Evolutionary conservation across 495 filamentous ascomycete genomes (phyloP), one percentile per base, ranked within the genome.

Genomic region (Aspergillus heteromorphus): DNA sequence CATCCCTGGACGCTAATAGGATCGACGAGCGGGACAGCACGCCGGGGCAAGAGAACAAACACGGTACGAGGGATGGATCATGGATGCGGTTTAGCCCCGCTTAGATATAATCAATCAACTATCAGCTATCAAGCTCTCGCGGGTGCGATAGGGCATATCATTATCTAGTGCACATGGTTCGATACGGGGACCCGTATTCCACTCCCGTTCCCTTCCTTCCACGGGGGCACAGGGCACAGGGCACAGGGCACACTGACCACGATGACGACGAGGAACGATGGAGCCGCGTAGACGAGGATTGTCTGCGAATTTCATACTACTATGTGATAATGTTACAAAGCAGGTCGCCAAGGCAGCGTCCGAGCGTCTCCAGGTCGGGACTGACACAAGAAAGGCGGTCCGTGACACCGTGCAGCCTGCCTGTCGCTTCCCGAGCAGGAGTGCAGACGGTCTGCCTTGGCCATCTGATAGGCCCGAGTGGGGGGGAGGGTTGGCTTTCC

Each of bases 361-460:
- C 52, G 55, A 60, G 57, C 57, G 55, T 53, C 36, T 45, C 34
- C 27, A 38, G 34, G 34, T 38, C 7, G 45, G 49, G 31, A 55
- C 56, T 62, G 55, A 62, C 60, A 59, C 57, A 51, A 48, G n/a
- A n/a, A 51, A 57, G 51, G 61, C 61, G 61, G 61, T 64, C 61
- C 61, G 61, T 64, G 61, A 60, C 61, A 60, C 61, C 47, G 43
- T 58, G 61, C 61, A 56, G 54, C 55, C 61, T 60, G 54, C 55
- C 61, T 60, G 61, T 63, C 48, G 61, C 61, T 43, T 63, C 57
- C 61, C 61, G 61, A 55, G 53, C 45, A 38, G 8, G 40, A 53
- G 53, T 51, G 53, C 49, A n/a, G n/a, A n/a, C n/a, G n/a, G 30
- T 48, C 25, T 17, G 20, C 19, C 34, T 40, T 52, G 13, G 54